These are phyloP conservation scores for Malassezia psittaci DNA, from an alignment of 1,284 basidiomycete genomes.

Conservation along the genomic window DNA sequence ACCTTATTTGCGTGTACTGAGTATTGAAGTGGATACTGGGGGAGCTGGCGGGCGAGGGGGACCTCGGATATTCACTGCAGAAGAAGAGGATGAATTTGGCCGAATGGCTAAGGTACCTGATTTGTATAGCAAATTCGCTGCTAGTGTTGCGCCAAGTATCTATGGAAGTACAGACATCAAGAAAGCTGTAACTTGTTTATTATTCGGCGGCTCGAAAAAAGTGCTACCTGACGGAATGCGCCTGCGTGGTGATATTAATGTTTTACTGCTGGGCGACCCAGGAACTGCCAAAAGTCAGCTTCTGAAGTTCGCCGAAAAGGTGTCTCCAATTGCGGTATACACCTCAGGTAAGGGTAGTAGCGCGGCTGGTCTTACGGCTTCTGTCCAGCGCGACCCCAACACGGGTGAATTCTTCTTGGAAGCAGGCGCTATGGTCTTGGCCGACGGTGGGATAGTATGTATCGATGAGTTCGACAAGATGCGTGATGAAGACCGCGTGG, in stretches of 20 bases:
- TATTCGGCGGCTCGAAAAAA: conserved; percentile 98
- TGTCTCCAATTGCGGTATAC: conserved; percentile 92
- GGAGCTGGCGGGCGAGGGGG: conserved; percentile 57
- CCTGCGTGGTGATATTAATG: conserved; percentile 93
- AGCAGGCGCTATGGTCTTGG: conserved; percentile 98
- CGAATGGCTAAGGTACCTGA: conserved; percentile 77
- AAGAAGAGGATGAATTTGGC: conserved; percentile 94
- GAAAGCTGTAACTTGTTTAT: conserved; percentile 84
- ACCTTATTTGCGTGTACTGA: conserved; percentile 85
- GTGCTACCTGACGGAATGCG: conserved; percentile 95
- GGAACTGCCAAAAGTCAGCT: conserved; percentile 96
- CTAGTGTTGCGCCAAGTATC: conserved; percentile 92
- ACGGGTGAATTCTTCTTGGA: conserved; percentile 98
- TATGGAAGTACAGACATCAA: conserved; percentile 95
- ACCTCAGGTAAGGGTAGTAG: conserved; percentile 96
- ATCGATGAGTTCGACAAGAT: conserved; percentile 99
- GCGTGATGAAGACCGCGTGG: conserved; percentile 96
- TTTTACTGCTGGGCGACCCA: conserved; percentile 87
- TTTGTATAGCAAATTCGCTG: conserved; percentile 87
- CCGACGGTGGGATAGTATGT: conserved; percentile 95
- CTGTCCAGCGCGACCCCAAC: conserved; percentile 83
- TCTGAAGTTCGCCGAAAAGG: conserved; percentile 97
- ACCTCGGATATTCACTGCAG: conserved; percentile 67
- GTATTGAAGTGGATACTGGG: conserved; percentile 70
- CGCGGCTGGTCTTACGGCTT: conserved; percentile 94